These are phyloP conservation scores for Geranium rotundifolium DNA, from an alignment of 345 rosid genomes.

Conservation along the genomic window DNA sequence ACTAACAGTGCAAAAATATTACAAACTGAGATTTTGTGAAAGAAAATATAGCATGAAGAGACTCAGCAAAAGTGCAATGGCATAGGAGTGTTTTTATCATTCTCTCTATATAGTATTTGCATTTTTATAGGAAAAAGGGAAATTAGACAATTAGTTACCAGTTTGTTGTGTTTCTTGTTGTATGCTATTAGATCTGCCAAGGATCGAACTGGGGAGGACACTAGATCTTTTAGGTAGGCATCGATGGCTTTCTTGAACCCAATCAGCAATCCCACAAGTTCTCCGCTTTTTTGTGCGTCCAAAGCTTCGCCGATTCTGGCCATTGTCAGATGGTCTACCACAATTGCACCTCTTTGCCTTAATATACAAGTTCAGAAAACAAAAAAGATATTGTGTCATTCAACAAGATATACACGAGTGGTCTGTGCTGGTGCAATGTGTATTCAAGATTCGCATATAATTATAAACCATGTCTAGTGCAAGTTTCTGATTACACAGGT, in stretches of 20 bases:
- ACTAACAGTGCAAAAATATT: no score
- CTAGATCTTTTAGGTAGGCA: conserved; percentile 31
- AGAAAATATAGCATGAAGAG: no score
- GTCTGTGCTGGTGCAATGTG: no score
- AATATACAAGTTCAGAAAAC: background rate
- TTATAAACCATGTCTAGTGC: no score
- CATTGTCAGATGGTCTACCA: conserved; percentile 37
- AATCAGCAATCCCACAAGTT: conserved; percentile 23
- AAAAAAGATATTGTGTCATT: background rate
- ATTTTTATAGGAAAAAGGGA: no score
- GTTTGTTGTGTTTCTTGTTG: conserved; percentile 29
- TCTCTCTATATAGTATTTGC: no score
- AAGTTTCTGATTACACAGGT: no score
- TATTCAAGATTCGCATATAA: no score
- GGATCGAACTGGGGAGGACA: conserved; percentile 42
- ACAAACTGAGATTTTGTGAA: no score
- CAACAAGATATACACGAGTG: no score
- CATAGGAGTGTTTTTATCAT: no score
- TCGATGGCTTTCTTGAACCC: conserved; percentile 51
- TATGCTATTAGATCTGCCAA: conserved; percentile 48
- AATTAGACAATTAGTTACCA: conserved; percentile 18
- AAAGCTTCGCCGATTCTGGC: conserved; percentile 16
- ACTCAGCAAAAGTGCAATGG: no score
- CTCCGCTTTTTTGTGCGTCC: conserved; percentile 20
- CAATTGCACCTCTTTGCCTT: conserved; percentile 40